Base-by-base conservation (phyloP, 768 basidiomycete genomes). In the Dendrothele bispora region DNA sequence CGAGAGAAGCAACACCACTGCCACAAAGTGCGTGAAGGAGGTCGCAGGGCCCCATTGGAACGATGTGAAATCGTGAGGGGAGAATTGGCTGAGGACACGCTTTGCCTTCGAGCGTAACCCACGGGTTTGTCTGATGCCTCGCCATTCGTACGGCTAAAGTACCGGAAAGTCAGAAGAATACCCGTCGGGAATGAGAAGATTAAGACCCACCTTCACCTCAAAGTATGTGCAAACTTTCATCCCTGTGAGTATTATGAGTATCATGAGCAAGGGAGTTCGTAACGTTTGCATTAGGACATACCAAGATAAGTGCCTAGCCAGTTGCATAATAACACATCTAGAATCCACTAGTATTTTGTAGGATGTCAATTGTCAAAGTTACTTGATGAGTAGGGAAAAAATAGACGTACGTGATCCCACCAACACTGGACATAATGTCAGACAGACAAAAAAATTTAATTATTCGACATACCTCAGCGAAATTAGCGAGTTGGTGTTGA, bases 221-320 rank as follows among this genome's bases (percentile, higher is more conserved):
- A 92, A 77, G 59, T 87, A 91, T 60, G 90, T 84, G 60, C 91
- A 93, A 6, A 82, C 80, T 69, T 90, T 89, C 86, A 92, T 91
- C 29, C 88, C 88, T 90, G 50, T 49, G 46, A 28, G 46, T 52
- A 49, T 49, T 41, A 17, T 46, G 35, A 55, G 28, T 46, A 32
- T 22, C 32, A 45, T 48, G 39, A 46, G 40, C 20, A 35, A 51
- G 49, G 45, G 41, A 43, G 29, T 40, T 26, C n/a, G 3, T 17
- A 8, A 8, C 24, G 29, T 15, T 25, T 28, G 24, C 18, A 22
- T 8, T 24, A 38, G 39, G 35, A 60, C 77, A 36, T 49, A 84
- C 89, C 90, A 11, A 91, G 64, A 65, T 89, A 91, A 6, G 88
- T 88, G 37, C 91, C 91, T 47, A 90, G 59, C 91, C 91, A 92